Base-by-base conservation (phyloP, 257 asterid genomes). In the Echites panduratus region DNA sequence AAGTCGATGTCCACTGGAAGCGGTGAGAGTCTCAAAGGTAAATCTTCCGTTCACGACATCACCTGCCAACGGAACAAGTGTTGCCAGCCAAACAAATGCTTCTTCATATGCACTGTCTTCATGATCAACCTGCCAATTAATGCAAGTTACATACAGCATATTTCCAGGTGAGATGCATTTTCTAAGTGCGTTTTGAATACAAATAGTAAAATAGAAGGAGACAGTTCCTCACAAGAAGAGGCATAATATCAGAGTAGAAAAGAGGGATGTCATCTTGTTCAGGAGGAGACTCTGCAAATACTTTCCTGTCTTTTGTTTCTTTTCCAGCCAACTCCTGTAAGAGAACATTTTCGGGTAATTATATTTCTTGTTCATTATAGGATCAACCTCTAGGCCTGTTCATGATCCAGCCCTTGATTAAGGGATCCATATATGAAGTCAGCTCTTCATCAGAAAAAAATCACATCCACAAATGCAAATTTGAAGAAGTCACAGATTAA, bases 201-300 rank as follows among this genome's bases (percentile, higher is more conserved):
- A 69, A 50, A 13, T 12, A 70, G 3, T 3, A 49, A 14, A 40
- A 19, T 17, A 7, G 0, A 54, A 38, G 16, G 11, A 32, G 40
- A 0, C 13, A 41, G 45, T 14, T 43, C 57, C 96, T 85, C 81
- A 91, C 96, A 53, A 93, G 98, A 78, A 93, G 96, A 4, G 97
- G 97, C 91, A 93, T 85, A 73, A 90, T 77, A 86, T 93, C 96
- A 0, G 98, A 91, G 77, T 93, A 93, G 86, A 93, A 93, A 73
- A 93, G 86, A 29, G 97, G 71, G 61, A 85, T 81, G 20, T 93
- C 98, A 66, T 93, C 96, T 38, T 82, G 89, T 68, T 78, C 85
- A 20, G 78, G 66, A 27, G 78, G 76, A 40, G 76, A 47, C 63
- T 69, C 74, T 3, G 48, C 32, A 0, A 72, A 24, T 5, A 62